These are phyloP conservation scores for Dioscorea cayenensis DNA, from an alignment of 116 monocot genomes.

Conservation along the genomic window DNA sequence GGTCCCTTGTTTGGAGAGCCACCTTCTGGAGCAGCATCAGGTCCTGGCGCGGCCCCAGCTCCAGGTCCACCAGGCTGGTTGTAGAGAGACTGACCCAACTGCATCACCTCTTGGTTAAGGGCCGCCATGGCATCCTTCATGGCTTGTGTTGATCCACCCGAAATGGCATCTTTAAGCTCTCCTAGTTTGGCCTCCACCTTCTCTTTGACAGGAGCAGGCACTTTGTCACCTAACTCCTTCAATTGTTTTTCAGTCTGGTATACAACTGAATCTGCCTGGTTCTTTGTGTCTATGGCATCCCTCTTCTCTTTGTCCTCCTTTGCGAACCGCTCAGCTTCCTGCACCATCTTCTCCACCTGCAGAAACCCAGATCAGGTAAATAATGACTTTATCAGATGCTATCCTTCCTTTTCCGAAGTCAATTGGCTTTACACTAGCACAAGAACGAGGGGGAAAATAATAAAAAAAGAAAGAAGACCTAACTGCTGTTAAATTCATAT, in stretches of 20 bases:
- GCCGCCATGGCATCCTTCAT: constrained; percentile 91
- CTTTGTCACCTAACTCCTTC: constrained; percentile 88
- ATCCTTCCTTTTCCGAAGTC: no score
- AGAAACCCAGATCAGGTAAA: background rate
- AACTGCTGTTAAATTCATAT: no score
- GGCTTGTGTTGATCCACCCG: constrained; percentile 48
- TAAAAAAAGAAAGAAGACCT: no score
- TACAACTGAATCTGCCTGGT: constrained; percentile 88
- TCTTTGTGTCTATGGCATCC: constrained; percentile 94
- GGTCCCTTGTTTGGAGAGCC: constrained; percentile 29
- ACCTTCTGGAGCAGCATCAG: constrained; percentile 27
- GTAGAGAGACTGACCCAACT: constrained; percentile 87
- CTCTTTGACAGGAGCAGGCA: constrained; percentile 69
- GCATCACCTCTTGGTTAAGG: constrained; percentile 97
- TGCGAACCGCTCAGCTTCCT: constrained; percentile 86
- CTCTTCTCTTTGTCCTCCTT: constrained; percentile 99
- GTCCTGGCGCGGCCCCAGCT: constrained; percentile 26
- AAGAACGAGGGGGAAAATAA: no score
- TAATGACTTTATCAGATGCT: no score
- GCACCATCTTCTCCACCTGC: constrained; percentile 92
- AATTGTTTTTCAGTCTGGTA: constrained; percentile 96
- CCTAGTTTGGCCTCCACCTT: constrained; percentile 82
- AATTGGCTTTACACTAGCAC: no score
- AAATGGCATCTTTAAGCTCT: constrained; percentile 75
- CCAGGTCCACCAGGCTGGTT: constrained; percentile 71